Evolutionary conservation across 176 grass and related monocot genomes (phyloP).

Genomic region (Carex kokanica): DNA sequence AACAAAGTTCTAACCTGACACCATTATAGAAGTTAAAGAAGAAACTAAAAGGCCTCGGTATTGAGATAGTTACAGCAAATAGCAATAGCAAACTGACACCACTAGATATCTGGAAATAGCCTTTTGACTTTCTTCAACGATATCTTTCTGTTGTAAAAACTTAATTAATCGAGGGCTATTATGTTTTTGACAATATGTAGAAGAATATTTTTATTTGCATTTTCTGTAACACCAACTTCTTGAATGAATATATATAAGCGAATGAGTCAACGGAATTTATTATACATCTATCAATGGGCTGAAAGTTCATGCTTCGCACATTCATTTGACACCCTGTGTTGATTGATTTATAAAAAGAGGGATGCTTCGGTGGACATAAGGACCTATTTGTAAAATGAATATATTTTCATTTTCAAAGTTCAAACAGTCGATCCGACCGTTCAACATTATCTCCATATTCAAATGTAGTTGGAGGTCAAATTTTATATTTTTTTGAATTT

Average conservation of each 20-base stretch:
- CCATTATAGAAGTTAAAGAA: no score
- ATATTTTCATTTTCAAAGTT: no score
- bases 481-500: no score
- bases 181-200: background rate
- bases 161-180: background rate
- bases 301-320: background rate
- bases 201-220: background rate
- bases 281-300: background rate
- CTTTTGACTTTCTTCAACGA: background rate
- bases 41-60: no score
- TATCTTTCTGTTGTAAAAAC: background rate
- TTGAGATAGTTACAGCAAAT: no score
- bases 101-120: background rate
- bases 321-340: background rate
- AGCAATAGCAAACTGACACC: no score
- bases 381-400: no score
- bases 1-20: no score
- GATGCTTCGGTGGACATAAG: no score
- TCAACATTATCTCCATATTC: no score
- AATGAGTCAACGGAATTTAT: background rate
- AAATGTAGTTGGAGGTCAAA: no score
- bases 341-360: background rate
- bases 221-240: background rate
- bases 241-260: background rate
- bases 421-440: no score